Base-by-base conservation (phyloP, 2,329 filamentous ascomycete genomes). In the Aureobasidium zeae region DNA sequence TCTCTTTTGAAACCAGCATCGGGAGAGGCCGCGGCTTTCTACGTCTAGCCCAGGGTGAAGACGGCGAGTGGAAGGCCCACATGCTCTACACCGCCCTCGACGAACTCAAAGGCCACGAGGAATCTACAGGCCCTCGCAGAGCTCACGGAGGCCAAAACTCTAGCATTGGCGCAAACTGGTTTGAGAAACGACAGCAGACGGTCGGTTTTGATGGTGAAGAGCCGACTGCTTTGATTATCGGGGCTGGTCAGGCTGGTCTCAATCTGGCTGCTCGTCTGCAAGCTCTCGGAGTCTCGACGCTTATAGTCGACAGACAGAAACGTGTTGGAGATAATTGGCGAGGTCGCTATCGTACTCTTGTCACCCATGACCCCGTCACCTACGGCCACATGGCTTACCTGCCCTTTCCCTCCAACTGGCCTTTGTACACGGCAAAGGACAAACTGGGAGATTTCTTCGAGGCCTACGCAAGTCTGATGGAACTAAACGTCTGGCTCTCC, bases 361-460 rank as follows among this genome's bases (percentile, higher is more conserved):
- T 83, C 1, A 71, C 81, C 0, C 80, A 85, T 51, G 80, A 83
- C 51, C 77, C 79, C 0, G 74, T 83, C 2, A 79, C 66, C 58
- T 68, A 63, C 44, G 70, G 74, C 43, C 73, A 77, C 53, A 63
- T 82, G 64, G 76, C 80, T 0, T 84, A 81, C 55, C 52, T 85
- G 3, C 62, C 64, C 0, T 85, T 83, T 55, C 81, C 80, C 0
- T 55, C 69, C 0, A 70, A 71, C 41, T 85, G 80, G 80, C 80
- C 80, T 3, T 60, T 81, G 12, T 85, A 81, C 57, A 82, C 79
- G 0, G 78, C 79, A 4, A 84, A 83, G 55, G 79, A 84, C 57
- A 84, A 84, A 54, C 64, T 83, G 0, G 81, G 69, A 1, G 76
- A 82, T 31, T 85, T 76, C 62, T 77, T 84, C 48, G 79, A 83